Conservation (phyloP, 2,329 filamentous ascomycete species). For the Teratosphaeria pseudoeucalypti region DNA sequence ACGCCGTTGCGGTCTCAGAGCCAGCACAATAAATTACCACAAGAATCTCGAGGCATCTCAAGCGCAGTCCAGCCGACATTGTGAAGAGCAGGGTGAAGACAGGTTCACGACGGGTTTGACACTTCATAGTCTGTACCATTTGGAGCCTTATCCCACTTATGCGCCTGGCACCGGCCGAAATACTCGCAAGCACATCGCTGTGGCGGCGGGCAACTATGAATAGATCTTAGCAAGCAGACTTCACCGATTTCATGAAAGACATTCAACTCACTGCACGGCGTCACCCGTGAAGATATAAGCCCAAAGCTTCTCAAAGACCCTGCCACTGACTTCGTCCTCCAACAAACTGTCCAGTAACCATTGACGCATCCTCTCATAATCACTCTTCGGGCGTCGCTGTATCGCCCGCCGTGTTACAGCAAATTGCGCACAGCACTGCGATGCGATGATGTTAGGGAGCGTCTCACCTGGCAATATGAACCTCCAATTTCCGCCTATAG, state of each 20-base stretch:
- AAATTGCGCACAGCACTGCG: constrained; percentile 47
- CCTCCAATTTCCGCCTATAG: constrained; percentile 31
- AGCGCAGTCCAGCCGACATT: neutral
- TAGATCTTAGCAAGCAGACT: neutral
- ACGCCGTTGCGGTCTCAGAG: neutral
- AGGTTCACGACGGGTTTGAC: neutral
- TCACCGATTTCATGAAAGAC: neutral
- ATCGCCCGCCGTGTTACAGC: constrained; percentile 41
- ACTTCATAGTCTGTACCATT: neutral
- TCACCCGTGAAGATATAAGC: constrained; percentile 36
- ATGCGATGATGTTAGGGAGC: constrained; percentile 38
- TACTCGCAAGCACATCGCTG: constrained; percentile 13
- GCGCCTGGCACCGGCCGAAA: constrained; percentile 11
- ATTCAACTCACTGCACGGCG: constrained; percentile 10
- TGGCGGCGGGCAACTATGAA: constrained; percentile 11
- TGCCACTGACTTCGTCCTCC: constrained; percentile 39
- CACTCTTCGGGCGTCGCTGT: constrained; percentile 32
- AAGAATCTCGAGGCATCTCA: neutral
- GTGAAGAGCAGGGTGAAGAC: no score
- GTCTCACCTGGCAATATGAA: constrained; percentile 33
- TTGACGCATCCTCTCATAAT: constrained; percentile 40
- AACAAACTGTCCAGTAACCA: constrained; percentile 41
- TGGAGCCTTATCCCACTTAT: constrained; percentile 6
- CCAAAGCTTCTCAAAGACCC: constrained; percentile 49
- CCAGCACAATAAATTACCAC: neutral